Conservation (phyloP, 2,329 filamentous ascomycete species). For the Orbilia javanica region DNA sequence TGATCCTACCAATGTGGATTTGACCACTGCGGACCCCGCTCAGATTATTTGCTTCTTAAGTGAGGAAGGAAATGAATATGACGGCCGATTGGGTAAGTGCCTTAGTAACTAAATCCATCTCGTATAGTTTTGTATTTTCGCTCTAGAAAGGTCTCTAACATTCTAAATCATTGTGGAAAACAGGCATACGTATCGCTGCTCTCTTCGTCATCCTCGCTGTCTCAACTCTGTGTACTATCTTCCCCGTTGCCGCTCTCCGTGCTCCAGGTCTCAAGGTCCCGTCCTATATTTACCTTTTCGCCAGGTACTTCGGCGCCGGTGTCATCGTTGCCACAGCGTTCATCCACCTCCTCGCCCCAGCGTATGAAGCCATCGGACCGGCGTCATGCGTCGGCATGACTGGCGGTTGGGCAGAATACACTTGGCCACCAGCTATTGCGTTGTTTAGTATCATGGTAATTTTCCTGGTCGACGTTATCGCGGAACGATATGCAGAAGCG, state of each 20-base stretch:
- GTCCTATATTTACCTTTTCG: conserved; percentile 74
- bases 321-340: conserved; percentile 80
- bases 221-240: conserved; percentile 62
- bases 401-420: conserved; percentile 69
- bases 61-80: conserved; percentile 69
- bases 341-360: conserved; percentile 79
- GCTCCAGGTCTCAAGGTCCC: conserved; percentile 72
- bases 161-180: not conserved
- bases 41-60: conserved; percentile 70
- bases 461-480: conserved; percentile 69
- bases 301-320: conserved; percentile 80
- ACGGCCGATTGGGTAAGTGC: conserved; percentile 65
- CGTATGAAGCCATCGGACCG: conserved; percentile 69
- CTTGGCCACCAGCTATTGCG: conserved; percentile 70
- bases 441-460: conserved; percentile 68
- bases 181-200: conserved; percentile 45
- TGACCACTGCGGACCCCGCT: conserved; percentile 66
- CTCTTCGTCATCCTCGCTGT: conserved; percentile 45
- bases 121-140: not conserved
- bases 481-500: conserved; percentile 69
- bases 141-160: conserved; percentile 14
- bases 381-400: conserved; percentile 68
- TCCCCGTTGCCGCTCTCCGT: conserved; percentile 75
- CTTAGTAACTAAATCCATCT: not conserved
- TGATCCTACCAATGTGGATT: conserved; percentile 67